Base-by-base conservation (phyloP, 257 asterid genomes). In the Rubia yunnanensis region DNA sequence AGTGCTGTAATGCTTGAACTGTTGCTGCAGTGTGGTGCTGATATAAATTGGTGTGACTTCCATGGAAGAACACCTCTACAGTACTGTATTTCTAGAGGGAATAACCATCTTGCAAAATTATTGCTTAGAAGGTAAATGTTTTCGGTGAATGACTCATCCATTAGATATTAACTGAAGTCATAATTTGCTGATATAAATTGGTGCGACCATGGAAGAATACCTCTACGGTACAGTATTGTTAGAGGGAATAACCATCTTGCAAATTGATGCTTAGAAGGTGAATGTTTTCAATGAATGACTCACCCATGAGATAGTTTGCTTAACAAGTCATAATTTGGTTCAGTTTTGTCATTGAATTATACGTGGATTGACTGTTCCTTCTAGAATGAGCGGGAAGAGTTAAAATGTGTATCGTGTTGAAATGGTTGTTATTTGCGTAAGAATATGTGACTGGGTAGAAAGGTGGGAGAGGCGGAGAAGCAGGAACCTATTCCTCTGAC, bases 51-150 rank as follows among this genome's bases (percentile, higher is more conserved):
- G 75, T 49, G 87, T 55, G 99, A 92, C 75, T 74, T 80, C 64
- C 96, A 87, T 68, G 94, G 96, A 65, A 80, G 96, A 76, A 89
- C 99, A 60, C 94, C 99, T 73, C 79, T 92, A 55, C 97, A 80
- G 58, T 94, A 92, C 82, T 92, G 99, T 90, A 84, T 92, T 72
- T 46, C 83, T 77, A 77, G 71, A 70, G 95, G 97, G 75, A 86
- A 85, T 75, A 86, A 84, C 70, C 73, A 70, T 54, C 80, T 85
- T 75, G 97, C 99, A 28, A 92, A 89, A 78, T 76, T 86, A 73
- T 75, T 92, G 74, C 95, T 92, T 64, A 82, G 95, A 82, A 92
- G 99, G 99, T 92, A 78, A 78, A 46, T 60, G 60, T 68, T 65
- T 26, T 38, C 2, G 23, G 20, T 13, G 5, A 11, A 14, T 9